These are phyloP conservation scores for Oryza glumipatula DNA, from an alignment of 176 grass and related monocot species.

Conservation along the genomic window DNA sequence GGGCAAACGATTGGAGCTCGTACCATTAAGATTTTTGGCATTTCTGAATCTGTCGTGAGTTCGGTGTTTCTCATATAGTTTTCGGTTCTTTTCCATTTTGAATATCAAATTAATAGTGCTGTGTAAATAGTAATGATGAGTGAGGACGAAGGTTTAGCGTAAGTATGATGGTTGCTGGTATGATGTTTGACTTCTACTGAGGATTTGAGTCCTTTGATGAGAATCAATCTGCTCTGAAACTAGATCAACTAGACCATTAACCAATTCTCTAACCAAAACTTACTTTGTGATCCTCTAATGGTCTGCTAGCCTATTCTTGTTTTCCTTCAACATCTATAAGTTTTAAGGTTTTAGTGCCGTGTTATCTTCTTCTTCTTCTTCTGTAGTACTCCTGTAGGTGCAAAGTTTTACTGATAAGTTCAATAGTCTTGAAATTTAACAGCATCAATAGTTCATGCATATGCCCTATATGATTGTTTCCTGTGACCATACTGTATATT, in stretches of 20 bases:
- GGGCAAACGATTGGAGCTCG: neutral
- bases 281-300: neutral
- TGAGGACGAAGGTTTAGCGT: neutral
- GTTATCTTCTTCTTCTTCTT: neutral
- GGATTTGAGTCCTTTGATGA: neutral
- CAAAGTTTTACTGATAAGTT: neutral
- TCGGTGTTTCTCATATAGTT: neutral
- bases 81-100: neutral
- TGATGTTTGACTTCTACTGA: neutral
- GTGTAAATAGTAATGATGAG: neutral
- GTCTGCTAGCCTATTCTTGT: neutral
- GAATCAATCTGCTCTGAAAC: neutral
- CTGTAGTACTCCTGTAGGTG: neutral
- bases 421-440: neutral
- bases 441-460: neutral
- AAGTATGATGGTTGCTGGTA: neutral
- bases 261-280: neutral
- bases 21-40: neutral
- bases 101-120: neutral
- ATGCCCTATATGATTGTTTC: neutral
- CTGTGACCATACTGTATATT: neutral
- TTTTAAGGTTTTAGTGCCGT: neutral
- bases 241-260: neutral
- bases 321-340: too few species aligned
- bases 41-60: neutral